Conservation (phyloP, 73 alveolate genomes). For the Uronychia setigera region DNA sequence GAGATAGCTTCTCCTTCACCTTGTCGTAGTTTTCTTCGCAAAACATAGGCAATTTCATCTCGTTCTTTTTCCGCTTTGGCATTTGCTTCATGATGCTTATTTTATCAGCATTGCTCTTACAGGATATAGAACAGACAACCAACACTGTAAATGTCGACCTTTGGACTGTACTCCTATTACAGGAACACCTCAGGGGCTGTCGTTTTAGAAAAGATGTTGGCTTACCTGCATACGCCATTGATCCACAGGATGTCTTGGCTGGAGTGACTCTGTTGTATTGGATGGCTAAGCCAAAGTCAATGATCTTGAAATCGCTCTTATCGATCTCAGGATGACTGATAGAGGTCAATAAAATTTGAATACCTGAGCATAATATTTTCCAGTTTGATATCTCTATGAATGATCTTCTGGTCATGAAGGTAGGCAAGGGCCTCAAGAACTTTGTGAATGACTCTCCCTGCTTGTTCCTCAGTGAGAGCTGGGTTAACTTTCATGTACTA, state of each 20-base stretch:
- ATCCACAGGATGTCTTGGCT: not conserved
- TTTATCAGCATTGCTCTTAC: not conserved
- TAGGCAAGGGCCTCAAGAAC: constrained; percentile 8
- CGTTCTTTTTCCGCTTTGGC: not conserved
- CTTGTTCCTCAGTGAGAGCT: constrained; percentile 15
- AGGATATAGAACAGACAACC: not conserved
- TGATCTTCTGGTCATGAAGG: constrained; percentile 7
- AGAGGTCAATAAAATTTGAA: not conserved
- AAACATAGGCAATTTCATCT: not conserved
- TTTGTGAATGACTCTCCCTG: not conserved
- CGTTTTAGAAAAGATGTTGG: not conserved
- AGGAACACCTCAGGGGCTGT: constrained; percentile 1
- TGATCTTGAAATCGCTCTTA: not conserved
- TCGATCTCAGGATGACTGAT: not conserved
- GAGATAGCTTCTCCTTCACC: not conserved
- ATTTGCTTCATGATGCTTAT: not conserved
- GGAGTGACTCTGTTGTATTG: not conserved
- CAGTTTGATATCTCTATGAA: constrained; percentile 28
- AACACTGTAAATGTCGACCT: not conserved
- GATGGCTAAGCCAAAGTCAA: not conserved
- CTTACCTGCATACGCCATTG: not conserved
- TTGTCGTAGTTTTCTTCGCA: not conserved
- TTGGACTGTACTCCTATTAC: not conserved
- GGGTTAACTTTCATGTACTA: constrained; percentile 8
- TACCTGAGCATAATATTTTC: constrained; percentile 25